phyloP scores from a whole-genome alignment of 768 basidiomycete genomes.

The Kwoniella dendrophila region DNA sequence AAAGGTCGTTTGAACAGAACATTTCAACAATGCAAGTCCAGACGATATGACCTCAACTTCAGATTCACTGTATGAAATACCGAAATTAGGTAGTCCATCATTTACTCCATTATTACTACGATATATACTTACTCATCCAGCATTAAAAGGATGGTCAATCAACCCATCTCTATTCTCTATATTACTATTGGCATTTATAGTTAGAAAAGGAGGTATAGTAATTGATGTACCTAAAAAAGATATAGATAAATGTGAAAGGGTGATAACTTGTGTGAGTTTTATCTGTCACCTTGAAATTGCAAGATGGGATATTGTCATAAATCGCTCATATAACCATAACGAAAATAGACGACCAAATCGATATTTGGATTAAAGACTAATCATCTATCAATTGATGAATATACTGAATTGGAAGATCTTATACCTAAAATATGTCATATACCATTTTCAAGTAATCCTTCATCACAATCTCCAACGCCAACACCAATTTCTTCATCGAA shows the following conservation, averaged over 20 bases:
- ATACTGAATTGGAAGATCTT: neutral
- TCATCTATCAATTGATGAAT: neutral
- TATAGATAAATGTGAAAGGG: neutral
- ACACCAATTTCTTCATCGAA: neutral
- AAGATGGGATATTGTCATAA: neutral
- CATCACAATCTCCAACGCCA: no score
- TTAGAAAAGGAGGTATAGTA: conserved; percentile 33
- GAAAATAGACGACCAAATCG: conserved; percentile 7
- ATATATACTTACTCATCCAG: conserved; percentile 12
- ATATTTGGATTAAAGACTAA: conserved; percentile 21
- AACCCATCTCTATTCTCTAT: conserved; percentile 33
- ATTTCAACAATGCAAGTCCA: neutral
- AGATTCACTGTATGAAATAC: neutral
- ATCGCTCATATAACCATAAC: neutral
- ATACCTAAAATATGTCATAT: neutral
- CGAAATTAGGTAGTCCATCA: conserved; percentile 1
- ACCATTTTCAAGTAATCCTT: neutral
- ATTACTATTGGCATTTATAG: conserved; percentile 30
- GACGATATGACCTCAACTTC: neutral
- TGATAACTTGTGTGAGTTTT: neutral
- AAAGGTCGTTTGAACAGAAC: neutral
- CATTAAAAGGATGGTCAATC: conserved; percentile 31
- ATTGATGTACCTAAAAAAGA: conserved; percentile 19
- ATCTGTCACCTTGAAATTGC: neutral
- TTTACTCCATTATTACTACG: conserved; percentile 29